Evolutionary conservation across 2,329 filamentous ascomycete genomes (phyloP).

Genomic region (Camptophora hylomeconis): DNA sequence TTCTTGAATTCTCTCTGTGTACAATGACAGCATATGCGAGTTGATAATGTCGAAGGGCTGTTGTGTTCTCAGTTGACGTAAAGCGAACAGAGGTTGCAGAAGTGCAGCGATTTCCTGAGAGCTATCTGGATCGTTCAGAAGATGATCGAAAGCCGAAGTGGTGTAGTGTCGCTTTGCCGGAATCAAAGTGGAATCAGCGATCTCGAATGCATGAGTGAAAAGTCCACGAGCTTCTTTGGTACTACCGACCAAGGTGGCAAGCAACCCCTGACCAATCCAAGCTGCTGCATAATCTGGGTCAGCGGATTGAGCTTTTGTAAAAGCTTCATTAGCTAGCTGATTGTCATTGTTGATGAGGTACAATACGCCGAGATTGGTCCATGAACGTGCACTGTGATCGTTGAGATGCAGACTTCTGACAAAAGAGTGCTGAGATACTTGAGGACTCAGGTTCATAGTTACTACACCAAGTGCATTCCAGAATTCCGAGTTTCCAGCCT

Average conservation of each 20-base stretch:
- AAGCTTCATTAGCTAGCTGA: constrained; percentile 77
- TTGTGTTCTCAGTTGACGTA: constrained; percentile 66
- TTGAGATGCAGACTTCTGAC: constrained; percentile 86
- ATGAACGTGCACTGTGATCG: constrained; percentile 69
- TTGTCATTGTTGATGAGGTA: constrained; percentile 74
- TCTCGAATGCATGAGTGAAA: constrained; percentile 89
- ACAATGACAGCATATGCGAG: constrained; percentile 65
- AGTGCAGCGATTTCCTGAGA: constrained; percentile 39
- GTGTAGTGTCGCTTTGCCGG: constrained; percentile 69
- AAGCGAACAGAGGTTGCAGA: constrained; percentile 76
- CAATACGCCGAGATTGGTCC: constrained; percentile 82
- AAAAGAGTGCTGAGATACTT: constrained; percentile 85
- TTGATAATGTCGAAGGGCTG: constrained; percentile 57
- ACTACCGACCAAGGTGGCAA: constrained; percentile 67
- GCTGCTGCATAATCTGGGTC: constrained; percentile 89
- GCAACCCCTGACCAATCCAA: constrained; percentile 84
- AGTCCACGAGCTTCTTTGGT: constrained; percentile 64
- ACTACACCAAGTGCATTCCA: constrained; percentile 94
- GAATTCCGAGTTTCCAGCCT: constrained; percentile 87
- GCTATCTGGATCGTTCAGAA: constrained; percentile 43
- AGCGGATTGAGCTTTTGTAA: constrained; percentile 79
- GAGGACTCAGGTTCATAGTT: constrained; percentile 72
- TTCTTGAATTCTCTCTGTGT: constrained; percentile 69
- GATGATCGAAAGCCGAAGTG: constrained; percentile 67
- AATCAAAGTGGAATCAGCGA: constrained; percentile 63